A percentile compares a stretch with the other conserved stretches of the same genome.
These are phyloP conservation scores for Penicillium subrubescens DNA, from an alignment of 495 filamentous ascomycete species.

Conservation along the genomic window DNA sequence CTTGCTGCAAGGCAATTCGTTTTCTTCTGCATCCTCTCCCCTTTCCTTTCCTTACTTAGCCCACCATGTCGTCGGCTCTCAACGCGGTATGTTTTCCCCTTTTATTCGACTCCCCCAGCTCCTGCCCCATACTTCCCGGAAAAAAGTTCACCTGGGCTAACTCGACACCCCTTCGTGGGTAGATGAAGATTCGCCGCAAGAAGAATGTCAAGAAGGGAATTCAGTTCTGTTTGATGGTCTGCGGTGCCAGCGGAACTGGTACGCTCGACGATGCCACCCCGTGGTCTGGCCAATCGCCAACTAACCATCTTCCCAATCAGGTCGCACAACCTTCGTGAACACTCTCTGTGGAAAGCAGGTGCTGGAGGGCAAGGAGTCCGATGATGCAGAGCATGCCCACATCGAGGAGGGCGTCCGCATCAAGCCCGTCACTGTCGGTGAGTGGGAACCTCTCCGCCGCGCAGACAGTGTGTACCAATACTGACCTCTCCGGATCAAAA, in stretches of 20 bases:
- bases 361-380: constrained; percentile 81
- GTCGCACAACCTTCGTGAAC: constrained; percentile 98
- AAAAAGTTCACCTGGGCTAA: constrained; percentile 29
- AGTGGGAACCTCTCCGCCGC: constrained; percentile 35
- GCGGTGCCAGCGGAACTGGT: constrained; percentile 98
- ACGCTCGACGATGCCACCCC: constrained; percentile 36
- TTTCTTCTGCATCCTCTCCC: constrained; percentile 21
- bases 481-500: constrained; percentile 9
- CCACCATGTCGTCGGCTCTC: constrained; percentile 62
- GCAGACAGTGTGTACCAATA: neutral
- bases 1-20: constrained; percentile 15
- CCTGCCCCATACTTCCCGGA: constrained; percentile 31
- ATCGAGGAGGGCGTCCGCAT: constrained; percentile 96
- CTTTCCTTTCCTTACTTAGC: constrained; percentile 27
- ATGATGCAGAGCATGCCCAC: constrained; percentile 86
- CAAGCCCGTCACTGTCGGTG: constrained; percentile 97
- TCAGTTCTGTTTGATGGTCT: constrained; percentile 99
- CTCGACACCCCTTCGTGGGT: constrained; percentile 23
- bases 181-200: constrained; percentile 98
- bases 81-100: constrained; percentile 61
- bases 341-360: constrained; percentile 96
- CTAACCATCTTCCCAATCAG: constrained; percentile 49
- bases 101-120: constrained; percentile 42
- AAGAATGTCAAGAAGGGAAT: constrained; percentile 99
- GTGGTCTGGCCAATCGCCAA: constrained; percentile 28